Evolutionary conservation across 805 yeast genomes (phyloP).

Genomic region (Metschnikowia lachancei): DNA sequence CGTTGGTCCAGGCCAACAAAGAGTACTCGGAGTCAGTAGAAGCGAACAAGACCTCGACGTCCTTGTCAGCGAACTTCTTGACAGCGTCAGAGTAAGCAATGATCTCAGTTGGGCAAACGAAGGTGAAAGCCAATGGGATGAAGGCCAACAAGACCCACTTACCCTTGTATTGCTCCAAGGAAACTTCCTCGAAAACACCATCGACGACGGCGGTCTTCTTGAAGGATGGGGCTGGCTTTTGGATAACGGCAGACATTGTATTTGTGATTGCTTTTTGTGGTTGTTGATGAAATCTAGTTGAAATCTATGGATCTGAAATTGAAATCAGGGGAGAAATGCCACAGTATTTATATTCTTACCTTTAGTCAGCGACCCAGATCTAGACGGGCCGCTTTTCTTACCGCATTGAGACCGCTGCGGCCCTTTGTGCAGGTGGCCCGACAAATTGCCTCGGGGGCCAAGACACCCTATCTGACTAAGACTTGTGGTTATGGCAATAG

Average conservation of each 20-base stretch:
- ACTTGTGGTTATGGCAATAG: not conserved
- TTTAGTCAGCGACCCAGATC: conserved; percentile 17
- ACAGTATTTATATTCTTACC: conserved; percentile 16
- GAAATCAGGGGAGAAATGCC: conserved; percentile 3
- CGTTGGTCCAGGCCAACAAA: conserved; percentile 96
- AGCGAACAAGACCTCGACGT: conserved; percentile 87
- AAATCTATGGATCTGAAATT: too few species aligned
- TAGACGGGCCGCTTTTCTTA: conserved; percentile 20
- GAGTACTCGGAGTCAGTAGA: conserved; percentile 99
- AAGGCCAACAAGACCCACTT: conserved; percentile 97
- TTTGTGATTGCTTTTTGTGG: not conserved
- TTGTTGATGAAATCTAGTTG: not conserved
- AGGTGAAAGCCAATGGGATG: conserved; percentile 98
- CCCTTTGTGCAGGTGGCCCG: conserved; percentile 9
- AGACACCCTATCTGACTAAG: not conserved
- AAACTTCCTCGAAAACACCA: conserved; percentile 92
- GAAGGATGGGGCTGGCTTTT: conserved; percentile 95
- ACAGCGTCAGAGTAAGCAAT: conserved; percentile 97
- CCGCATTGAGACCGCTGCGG: conserved; percentile 9
- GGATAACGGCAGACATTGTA: conserved; percentile 82
- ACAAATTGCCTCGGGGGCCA: conserved; percentile 2
- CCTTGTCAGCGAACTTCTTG: conserved; percentile 82
- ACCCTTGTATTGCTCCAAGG: conserved; percentile 94
- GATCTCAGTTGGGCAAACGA: conserved; percentile 99
- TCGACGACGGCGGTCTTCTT: conserved; percentile 96